phyloP scores from a whole-genome alignment of 2,329 filamentous ascomycete genomes.

The Bretziella fagacearum region DNA sequence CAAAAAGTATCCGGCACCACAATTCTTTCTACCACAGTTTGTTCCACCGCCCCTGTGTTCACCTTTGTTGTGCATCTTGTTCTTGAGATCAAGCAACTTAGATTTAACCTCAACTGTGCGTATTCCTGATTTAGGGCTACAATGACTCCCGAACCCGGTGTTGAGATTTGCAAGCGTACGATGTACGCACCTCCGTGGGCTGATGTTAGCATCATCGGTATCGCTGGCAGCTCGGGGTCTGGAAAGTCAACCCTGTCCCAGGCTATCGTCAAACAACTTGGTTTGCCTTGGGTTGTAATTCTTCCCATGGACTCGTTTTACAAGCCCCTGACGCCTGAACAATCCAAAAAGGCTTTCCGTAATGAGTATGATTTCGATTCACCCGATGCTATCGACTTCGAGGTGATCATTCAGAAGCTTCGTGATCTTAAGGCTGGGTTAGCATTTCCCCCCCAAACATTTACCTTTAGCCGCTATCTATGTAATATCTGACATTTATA shows the following conservation, averaged over 20 bases:
- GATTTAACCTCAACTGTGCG: not conserved
- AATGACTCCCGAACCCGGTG: not conserved
- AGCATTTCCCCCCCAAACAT: conserved; percentile 16
- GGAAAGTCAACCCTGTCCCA: conserved; percentile 86
- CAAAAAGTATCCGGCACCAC: no score
- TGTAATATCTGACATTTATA: conserved; percentile 2
- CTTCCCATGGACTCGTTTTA: conserved; percentile 98
- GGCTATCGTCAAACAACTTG: conserved; percentile 76
- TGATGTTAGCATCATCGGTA: conserved; percentile 87
- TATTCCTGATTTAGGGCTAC: not conserved
- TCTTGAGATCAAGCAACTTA: no score
- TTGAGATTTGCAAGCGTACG: conserved; percentile 4
- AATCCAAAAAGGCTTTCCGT: conserved; percentile 63
- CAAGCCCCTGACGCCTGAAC: conserved; percentile 65
- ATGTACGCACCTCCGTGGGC: conserved; percentile 85
- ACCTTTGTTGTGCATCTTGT: no score
- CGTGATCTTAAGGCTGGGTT: conserved; percentile 84
- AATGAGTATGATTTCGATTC: conserved; percentile 97
- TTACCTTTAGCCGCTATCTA: not conserved
- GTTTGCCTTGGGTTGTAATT: conserved; percentile 95
- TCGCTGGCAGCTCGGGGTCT: conserved; percentile 88
- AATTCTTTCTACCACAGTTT: no score
- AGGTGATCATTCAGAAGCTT: conserved; percentile 63
- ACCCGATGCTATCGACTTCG: conserved; percentile 88
- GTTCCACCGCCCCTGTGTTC: no score